Conservation (phyloP, 495 filamentous ascomycete species). For the Podospora bellae-mahoneyi region DNA sequence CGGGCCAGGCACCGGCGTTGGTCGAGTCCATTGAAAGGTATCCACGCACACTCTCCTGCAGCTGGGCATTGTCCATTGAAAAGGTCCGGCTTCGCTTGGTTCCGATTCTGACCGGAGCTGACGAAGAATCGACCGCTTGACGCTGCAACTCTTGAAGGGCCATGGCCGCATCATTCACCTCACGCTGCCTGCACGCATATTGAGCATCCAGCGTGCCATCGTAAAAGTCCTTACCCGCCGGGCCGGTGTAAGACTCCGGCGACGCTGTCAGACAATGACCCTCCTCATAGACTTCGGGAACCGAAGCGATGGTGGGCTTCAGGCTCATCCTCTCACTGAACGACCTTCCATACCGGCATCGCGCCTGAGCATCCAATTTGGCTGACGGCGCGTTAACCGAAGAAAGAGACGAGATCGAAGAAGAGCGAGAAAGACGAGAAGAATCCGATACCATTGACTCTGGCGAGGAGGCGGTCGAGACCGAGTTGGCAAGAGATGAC, state of each 20-base stretch:
- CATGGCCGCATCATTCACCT: constrained; percentile 59
- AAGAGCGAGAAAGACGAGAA: constrained; percentile 69
- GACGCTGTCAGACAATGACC: constrained; percentile 53
- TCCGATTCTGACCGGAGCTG: constrained; percentile 31
- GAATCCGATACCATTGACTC: constrained; percentile 89
- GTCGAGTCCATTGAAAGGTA: constrained; percentile 41
- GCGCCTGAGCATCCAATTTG: constrained; percentile 78
- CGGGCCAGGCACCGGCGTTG: constrained; percentile 34
- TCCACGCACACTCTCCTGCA: constrained; percentile 74
- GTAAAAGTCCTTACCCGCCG: constrained; percentile 52
- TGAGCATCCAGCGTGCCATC: constrained; percentile 46
- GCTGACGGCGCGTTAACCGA: constrained; percentile 63
- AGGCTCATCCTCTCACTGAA: constrained; percentile 50
- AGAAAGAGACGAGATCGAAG: constrained; percentile 69
- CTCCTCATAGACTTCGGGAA: constrained; percentile 54
- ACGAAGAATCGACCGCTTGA: constrained; percentile 37
- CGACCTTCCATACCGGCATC: constrained; percentile 70
- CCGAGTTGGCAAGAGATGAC: constrained; percentile 71
- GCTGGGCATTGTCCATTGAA: constrained; percentile 57
- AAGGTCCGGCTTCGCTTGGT: constrained; percentile 67
- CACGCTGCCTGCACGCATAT: constrained; percentile 20
- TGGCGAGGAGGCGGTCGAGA: constrained; percentile 76
- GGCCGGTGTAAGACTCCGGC: constrained; percentile 57
- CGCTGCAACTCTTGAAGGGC: constrained; percentile 63
- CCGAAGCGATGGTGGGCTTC: constrained; percentile 47